Base-by-base conservation (phyloP, 805 yeast genomes). In the Metschnikowia koreensis region DNA sequence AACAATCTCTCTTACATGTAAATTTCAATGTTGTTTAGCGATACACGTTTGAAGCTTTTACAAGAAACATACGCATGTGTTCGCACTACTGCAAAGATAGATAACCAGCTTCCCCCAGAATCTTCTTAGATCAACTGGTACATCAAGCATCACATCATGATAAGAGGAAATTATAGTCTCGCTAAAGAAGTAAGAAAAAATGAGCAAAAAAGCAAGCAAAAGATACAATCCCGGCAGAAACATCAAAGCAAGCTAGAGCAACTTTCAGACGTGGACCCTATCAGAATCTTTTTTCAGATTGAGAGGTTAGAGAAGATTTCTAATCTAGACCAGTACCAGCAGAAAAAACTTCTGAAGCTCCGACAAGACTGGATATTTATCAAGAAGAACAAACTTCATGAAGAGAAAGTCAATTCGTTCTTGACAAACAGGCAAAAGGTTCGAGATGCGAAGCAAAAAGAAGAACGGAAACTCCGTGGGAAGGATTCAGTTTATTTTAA, bases 401-500 rank as follows among this genome's bases (percentile, higher is more conserved):
- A 63, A 43, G 70, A 63, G 7, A 66, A 64, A 47, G 52, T 73
- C 1, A 56, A 58, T 6, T 39, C 54, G 1, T 65, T 71, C 44
- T 48, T 71, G 28, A 63, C 52, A 41, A 53, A 54, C 44, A 33
- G 58, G 27, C 61, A 65, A 44, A 41, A 48, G 38, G 59, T 62
- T 34, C 57, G 61, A 40, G 48, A 50, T 33, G 54, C 60, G 34
- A 53, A 57, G 40, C 51, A 52, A 33, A 51, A 48, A 39, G 61
- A 50, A 43, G 54, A 50, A n/a, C 59, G 52, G 54, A 71, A 61
- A 46, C 66, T 70, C 8, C 66, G 80, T 59, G 85, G 83, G 1
- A 60, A 57, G 29, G 66, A 73, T 38, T 82, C 88, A 7, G 70
- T 83, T 1, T 85, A 79, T 61, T 83, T 81, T 64, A 86, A 85